These are phyloP conservation scores for Rubus parviflorus DNA, from an alignment of 306 rosid genomes.

Conservation along the genomic window DNA sequence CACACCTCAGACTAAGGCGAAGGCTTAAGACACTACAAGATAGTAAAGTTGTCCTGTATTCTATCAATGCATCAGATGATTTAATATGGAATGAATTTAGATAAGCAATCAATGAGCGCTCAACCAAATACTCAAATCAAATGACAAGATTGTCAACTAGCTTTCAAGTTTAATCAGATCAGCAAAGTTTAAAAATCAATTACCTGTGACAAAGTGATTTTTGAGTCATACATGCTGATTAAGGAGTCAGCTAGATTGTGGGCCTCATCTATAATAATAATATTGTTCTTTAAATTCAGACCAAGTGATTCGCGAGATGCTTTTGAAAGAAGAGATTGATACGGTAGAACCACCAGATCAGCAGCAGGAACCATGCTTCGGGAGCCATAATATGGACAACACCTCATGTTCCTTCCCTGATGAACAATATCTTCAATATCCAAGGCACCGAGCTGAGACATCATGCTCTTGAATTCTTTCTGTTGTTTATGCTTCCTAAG, in stretches of 20 bases:
- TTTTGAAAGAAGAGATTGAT: slow-evolving; percentile 91
- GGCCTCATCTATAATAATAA: slow-evolving; percentile 88
- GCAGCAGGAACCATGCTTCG: slow-evolving; percentile 73
- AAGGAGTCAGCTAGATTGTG: slow-evolving; percentile 96
- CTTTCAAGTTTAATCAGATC: slow-evolving; percentile 5
- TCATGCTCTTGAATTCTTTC: slow-evolving; percentile 60
- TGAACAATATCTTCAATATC: slow-evolving; percentile 94
- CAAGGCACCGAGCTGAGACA: slow-evolving; percentile 73
- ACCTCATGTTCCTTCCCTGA: slow-evolving; percentile 73
- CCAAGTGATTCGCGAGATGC: slow-evolving; percentile 97
- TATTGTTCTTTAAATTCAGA: slow-evolving; percentile 69
- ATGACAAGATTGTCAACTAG: slow-evolving; percentile 17
- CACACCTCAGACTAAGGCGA: slow-evolving; percentile 11
- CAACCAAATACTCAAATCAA: slow-evolving; percentile 21
- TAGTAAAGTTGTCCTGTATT: neutral
- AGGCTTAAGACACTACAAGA: slow-evolving; percentile 10
- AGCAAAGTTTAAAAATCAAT: slow-evolving; percentile 22
- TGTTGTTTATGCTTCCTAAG: slow-evolving; percentile 69
- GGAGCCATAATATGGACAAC: slow-evolving; percentile 96
- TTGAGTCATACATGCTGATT: slow-evolving; percentile 82
- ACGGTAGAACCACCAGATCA: slow-evolving; percentile 93
- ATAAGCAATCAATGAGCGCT: slow-evolving; percentile 14
- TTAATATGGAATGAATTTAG: slow-evolving; percentile 1
- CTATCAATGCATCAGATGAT: neutral
- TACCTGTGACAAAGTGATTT: slow-evolving; percentile 74